phyloP scores from a whole-genome alignment of 225 moss, liverwort and hornwort genomes.

The Physcomitrium patens region DNA sequence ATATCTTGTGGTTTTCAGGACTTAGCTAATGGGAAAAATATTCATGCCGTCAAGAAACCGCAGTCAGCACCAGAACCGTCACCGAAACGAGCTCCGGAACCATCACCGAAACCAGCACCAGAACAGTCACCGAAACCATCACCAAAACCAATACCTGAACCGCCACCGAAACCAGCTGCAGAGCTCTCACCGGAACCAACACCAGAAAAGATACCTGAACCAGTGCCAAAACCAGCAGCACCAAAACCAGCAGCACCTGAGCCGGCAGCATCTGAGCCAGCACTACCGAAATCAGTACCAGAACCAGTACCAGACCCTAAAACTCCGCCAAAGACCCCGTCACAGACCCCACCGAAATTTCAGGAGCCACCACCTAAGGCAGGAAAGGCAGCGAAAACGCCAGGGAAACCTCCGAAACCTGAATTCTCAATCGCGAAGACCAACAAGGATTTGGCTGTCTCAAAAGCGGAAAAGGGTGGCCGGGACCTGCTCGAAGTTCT shows the following conservation, averaged over 20 bases:
- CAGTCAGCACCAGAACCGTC: background rate
- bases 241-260: background rate
- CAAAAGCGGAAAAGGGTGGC: conserved; percentile 44
- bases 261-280: background rate
- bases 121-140: background rate
- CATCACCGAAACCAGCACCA: background rate
- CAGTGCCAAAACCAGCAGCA: background rate
- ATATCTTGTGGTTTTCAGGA: conserved; percentile 24
- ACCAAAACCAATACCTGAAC: background rate
- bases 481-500: conserved; percentile 67
- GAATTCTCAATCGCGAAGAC: conserved; percentile 30
- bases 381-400: conserved; percentile 34
- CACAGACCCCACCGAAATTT: conserved; percentile 34
- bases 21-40: conserved; percentile 27
- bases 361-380: conserved; percentile 30
- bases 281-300: too few species aligned
- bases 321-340: conserved; percentile 34
- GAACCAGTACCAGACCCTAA: conserved; percentile 12
- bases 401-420: conserved; percentile 40
- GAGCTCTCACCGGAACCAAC: background rate
- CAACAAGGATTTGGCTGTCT: conserved; percentile 48
- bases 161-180: background rate
- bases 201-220: background rate
- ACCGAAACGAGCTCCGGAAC: background rate
- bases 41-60: conserved; percentile 14